Conservation (phyloP, 371 early-diverging fungal species). For the Nematocida ironsii region DNA sequence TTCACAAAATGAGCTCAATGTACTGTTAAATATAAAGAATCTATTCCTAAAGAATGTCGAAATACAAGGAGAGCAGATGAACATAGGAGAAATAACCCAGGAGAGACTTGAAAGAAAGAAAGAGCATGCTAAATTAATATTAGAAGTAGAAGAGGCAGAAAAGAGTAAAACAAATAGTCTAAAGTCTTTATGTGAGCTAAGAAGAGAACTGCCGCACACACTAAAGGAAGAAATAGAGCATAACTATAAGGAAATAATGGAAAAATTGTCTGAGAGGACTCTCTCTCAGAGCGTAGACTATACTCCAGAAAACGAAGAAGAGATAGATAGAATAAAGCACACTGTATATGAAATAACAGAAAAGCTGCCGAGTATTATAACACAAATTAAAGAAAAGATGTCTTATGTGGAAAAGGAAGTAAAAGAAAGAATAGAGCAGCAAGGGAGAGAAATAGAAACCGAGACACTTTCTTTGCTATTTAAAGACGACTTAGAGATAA, state of each 20-base stretch:
- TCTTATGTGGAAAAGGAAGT: conserved; percentile 26
- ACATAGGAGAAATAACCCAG: conserved; percentile 14
- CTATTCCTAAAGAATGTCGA: conserved; percentile 54
- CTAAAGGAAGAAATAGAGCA: conserved; percentile 23
- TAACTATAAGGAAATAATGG: background rate
- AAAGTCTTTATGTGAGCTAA: conserved; percentile 13
- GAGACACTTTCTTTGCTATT: conserved; percentile 50
- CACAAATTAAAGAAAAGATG: conserved; percentile 27
- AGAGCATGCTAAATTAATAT: conserved; percentile 20
- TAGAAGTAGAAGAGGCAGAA: conserved; percentile 40
- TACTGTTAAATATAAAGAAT: conserved; percentile 37
- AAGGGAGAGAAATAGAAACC: conserved; percentile 33
- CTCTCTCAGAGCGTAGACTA: too few species aligned
- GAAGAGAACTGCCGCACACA: conserved; percentile 28
- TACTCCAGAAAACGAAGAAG: background rate
- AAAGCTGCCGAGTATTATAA: conserved; percentile 15
- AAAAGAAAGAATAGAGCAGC: conserved; percentile 43
- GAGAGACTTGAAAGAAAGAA: conserved; percentile 23
- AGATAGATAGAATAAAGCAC: background rate
- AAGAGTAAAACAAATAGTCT: background rate
- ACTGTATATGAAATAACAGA: conserved; percentile 26
- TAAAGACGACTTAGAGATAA: conserved; percentile 49
- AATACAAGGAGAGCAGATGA: conserved; percentile 39
- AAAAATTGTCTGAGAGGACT: too few species aligned
- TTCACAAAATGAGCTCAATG: conserved; percentile 25